phyloP scores from a whole-genome alignment of 345 rosid genomes.

The Alliaria petiolata region DNA sequence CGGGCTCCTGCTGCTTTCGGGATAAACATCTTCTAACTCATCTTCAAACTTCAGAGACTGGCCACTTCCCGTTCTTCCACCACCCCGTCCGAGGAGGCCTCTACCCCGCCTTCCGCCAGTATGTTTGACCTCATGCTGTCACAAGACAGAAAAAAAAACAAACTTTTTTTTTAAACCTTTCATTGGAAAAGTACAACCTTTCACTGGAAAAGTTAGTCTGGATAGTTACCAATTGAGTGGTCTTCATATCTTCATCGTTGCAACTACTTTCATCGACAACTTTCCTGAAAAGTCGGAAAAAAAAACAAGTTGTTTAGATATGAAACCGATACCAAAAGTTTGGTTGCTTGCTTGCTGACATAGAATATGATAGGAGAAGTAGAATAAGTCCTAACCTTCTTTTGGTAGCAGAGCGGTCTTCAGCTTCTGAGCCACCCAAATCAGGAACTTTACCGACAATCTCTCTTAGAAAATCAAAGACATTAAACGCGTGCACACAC shows the following conservation, averaged over 20 bases:
- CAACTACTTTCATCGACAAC: slow-evolving; percentile 30
- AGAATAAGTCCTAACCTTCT: slow-evolving; percentile 25
- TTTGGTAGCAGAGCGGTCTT: slow-evolving; percentile 45
- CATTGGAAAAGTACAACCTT: too few relatives aligned
- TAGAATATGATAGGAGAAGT: neutral
- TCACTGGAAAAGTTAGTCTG: neutral
- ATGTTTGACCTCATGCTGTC: slow-evolving; percentile 40
- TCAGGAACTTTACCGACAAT: slow-evolving; percentile 60
- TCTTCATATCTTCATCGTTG: slow-evolving; percentile 37
- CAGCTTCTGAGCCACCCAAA: slow-evolving; percentile 46
- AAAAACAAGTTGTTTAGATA: neutral
- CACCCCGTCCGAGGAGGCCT: slow-evolving; percentile 41
- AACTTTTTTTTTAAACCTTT: too few relatives aligned
- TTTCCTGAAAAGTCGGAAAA: slow-evolving; percentile 35
- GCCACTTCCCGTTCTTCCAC: slow-evolving; percentile 29
- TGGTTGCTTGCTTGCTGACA: neutral
- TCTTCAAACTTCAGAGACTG: slow-evolving; percentile 38
- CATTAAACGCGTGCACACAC: slow-evolving; percentile 31
- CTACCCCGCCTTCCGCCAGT: slow-evolving; percentile 41
- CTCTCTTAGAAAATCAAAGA: slow-evolving; percentile 41
- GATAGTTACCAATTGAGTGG: slow-evolving; percentile 32
- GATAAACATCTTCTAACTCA: slow-evolving; percentile 29
- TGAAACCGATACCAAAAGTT: neutral
- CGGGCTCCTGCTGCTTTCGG: slow-evolving; percentile 15
- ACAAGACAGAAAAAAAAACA: neutral